A percentile compares a stretch with the other conserved stretches of the same genome.
Evolutionary conservation across 805 yeast species (phyloP).

Genomic region (Starmerella apis): DNA sequence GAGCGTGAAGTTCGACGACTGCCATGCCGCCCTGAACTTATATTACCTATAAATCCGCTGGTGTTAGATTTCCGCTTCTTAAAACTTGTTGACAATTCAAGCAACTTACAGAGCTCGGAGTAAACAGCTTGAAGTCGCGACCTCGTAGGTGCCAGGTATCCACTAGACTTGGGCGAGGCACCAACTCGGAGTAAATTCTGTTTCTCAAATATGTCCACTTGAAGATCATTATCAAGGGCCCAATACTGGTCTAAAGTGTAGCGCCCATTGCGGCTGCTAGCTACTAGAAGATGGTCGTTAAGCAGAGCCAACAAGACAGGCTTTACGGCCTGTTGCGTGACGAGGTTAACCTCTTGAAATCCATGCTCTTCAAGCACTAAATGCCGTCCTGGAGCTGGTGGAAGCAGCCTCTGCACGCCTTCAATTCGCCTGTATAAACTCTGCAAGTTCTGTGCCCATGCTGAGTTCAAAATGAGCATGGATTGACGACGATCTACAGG

Average conservation of each 20-base stretch:
- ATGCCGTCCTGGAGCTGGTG: slow-evolving; percentile 70
- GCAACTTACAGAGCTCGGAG: slow-evolving; percentile 16
- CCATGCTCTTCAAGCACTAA: slow-evolving; percentile 66
- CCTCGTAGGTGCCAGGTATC: slow-evolving; percentile 18
- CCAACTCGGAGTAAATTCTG: slow-evolving; percentile 37
- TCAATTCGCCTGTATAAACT: slow-evolving; percentile 72
- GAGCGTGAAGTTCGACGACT: slow-evolving; percentile 8
- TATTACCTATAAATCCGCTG: background rate
- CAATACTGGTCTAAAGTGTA: slow-evolving; percentile 68
- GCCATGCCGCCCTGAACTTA: background rate
- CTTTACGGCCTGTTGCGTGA: slow-evolving; percentile 70
- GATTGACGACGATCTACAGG: slow-evolving; percentile 50
- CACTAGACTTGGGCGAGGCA: slow-evolving; percentile 37
- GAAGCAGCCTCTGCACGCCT: slow-evolving; percentile 74
- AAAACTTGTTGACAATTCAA: slow-evolving; percentile 14
- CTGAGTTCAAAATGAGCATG: slow-evolving; percentile 59
- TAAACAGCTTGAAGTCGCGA: slow-evolving; percentile 16
- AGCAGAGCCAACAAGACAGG: slow-evolving; percentile 66
- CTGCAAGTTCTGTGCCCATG: slow-evolving; percentile 69
- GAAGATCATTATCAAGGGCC: slow-evolving; percentile 53
- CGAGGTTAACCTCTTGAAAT: slow-evolving; percentile 79
- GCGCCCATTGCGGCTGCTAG: slow-evolving; percentile 45
- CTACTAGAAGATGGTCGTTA: slow-evolving; percentile 67
- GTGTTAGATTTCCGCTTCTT: background rate
- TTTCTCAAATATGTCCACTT: slow-evolving; percentile 23